A percentile compares a stretch with the other conserved stretches of the same genome.
Evolutionary conservation across 768 basidiomycete genomes (phyloP).

Genomic region (Terana coerulea): DNA sequence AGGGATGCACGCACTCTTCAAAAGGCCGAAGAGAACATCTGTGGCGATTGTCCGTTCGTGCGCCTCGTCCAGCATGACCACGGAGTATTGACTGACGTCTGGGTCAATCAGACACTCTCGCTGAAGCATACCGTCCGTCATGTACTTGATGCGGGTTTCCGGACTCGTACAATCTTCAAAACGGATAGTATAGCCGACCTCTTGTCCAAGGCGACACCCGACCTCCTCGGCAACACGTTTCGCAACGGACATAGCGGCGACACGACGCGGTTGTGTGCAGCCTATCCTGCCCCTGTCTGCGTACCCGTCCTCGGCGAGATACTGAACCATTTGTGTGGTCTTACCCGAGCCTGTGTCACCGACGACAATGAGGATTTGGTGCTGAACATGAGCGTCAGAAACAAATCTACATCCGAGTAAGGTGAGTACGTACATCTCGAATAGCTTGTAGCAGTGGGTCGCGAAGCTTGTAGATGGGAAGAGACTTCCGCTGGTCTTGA

Average conservation of each 20-base stretch:
- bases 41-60: constrained; percentile 99
- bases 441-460: constrained; percentile 90
- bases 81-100: constrained; percentile 86
- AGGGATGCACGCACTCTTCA: constrained; percentile 65
- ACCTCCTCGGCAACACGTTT: constrained; percentile 99
- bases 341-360: constrained; percentile 99
- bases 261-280: constrained; percentile 98
- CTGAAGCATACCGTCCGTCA: constrained; percentile 99
- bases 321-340: constrained; percentile 99
- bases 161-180: constrained; percentile 99
- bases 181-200: constrained; percentile 98
- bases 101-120: constrained; percentile 97
- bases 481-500: constrained; percentile 85
- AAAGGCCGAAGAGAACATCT: constrained; percentile 92
- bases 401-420: constrained; percentile 2
- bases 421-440: constrained; percentile 57
- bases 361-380: constrained; percentile 97
- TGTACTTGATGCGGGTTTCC: constrained; percentile 99
- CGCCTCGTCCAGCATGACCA: constrained; percentile 98
- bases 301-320: constrained; percentile 91
- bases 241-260: constrained; percentile 98
- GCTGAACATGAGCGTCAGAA: constrained; percentile 39
- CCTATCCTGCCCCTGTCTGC: constrained; percentile 90
- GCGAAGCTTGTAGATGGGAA: constrained; percentile 95
- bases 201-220: constrained; percentile 93